phyloP scores from a whole-genome alignment of 2,329 filamentous ascomycete species.

The Epicoccum sorghinum region DNA sequence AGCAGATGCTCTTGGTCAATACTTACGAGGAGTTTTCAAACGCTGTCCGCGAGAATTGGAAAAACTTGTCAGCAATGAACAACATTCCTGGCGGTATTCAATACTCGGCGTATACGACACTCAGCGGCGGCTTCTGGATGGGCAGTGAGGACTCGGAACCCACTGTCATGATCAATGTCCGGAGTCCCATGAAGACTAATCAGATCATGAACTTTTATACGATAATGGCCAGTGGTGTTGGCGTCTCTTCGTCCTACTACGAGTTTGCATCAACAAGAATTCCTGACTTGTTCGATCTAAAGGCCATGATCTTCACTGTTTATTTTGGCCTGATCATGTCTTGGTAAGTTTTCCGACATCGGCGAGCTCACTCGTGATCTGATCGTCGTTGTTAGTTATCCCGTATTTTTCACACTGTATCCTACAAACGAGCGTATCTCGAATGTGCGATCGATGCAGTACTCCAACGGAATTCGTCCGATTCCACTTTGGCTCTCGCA shows the following conservation, averaged over 20 bases:
- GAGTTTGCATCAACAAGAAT: constrained; percentile 20
- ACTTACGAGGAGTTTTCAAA: constrained; percentile 66
- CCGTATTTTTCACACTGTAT: constrained; percentile 85
- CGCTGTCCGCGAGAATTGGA: constrained; percentile 66
- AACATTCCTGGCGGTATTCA: constrained; percentile 50
- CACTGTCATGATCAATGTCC: constrained; percentile 23
- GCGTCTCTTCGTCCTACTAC: constrained; percentile 26
- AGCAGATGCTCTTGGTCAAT: constrained; percentile 60
- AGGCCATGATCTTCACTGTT: constrained; percentile 58
- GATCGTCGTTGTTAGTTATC: constrained; percentile 59
- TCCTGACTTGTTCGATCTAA: constrained; percentile 46
- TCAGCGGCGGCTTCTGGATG: constrained; percentile 38
- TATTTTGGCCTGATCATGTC: constrained; percentile 76
- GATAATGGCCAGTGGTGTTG: constrained; percentile 23
- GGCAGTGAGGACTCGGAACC: constrained; percentile 20
- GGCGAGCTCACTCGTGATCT: too few species aligned
- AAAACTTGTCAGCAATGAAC: constrained; percentile 57
- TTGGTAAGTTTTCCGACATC: constrained; percentile 43
- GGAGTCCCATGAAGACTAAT: constrained; percentile 48
- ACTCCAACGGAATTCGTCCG: constrained; percentile 84
- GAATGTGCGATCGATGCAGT: constrained; percentile 81
- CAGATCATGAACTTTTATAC: constrained; percentile 29
- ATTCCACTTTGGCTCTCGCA: constrained; percentile 85
- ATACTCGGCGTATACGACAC: constrained; percentile 46
- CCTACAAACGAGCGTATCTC: constrained; percentile 78